Evolutionary conservation across 768 basidiomycete species (phyloP).

Genomic region (Trametes coccinea): DNA sequence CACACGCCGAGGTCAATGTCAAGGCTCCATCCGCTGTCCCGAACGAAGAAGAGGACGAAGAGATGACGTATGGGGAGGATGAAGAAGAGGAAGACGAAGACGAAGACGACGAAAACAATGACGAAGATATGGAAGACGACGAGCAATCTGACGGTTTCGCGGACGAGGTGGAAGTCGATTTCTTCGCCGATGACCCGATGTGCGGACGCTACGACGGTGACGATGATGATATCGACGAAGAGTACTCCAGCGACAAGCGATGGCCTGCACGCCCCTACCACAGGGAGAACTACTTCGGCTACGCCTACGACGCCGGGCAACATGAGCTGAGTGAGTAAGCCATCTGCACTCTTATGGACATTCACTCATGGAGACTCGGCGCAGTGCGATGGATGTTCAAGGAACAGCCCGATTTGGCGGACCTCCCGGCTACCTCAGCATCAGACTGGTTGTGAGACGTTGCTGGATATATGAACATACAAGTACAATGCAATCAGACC

Average conservation of each 20-base stretch:
- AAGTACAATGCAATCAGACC: no score
- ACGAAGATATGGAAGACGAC: not conserved
- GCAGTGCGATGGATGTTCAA: not conserved
- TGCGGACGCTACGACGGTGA: conserved; percentile 16
- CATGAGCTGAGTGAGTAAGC: conserved; percentile 35
- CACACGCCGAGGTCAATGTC: not conserved
- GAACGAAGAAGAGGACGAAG: not conserved
- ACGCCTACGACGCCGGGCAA: conserved; percentile 37
- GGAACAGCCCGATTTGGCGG: not conserved
- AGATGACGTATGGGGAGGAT: conserved; percentile 3
- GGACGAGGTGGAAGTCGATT: not conserved
- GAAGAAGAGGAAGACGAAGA: not conserved
- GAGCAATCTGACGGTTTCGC: not conserved
- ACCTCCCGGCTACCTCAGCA: not conserved
- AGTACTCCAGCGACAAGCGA: conserved; percentile 18
- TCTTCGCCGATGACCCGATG: not conserved
- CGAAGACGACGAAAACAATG: not conserved
- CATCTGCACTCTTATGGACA: not conserved
- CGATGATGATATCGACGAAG: conserved; percentile 20
- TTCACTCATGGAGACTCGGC: not conserved
- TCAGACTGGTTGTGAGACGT: not conserved
- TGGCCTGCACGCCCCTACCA: conserved; percentile 33
- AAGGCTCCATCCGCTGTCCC: no score
- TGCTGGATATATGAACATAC: no score
- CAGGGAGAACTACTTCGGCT: conserved; percentile 32